Conservation (phyloP, 2,329 filamentous ascomycete species). For the Lecanicillium sp. region DNA sequence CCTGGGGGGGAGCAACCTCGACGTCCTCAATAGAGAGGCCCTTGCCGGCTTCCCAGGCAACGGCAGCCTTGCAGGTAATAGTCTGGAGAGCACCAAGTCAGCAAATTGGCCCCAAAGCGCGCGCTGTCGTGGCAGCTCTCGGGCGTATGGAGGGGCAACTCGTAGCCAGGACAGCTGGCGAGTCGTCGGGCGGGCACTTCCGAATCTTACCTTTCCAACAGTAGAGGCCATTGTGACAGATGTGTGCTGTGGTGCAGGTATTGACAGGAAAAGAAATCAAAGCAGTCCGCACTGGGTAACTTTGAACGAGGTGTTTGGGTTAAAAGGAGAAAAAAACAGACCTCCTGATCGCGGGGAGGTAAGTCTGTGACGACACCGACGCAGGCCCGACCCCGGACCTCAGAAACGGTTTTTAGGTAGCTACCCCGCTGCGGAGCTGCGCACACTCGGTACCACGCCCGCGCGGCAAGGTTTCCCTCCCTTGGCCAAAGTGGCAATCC, state of each 20-base stretch:
- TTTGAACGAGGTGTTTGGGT: too few relatives aligned
- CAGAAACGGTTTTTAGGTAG: not conserved
- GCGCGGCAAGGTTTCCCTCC: too few relatives aligned
- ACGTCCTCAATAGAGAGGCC: constrained; percentile 84
- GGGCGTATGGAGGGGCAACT: constrained; percentile 14
- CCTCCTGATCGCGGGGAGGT: not conserved
- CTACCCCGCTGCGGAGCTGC: constrained; percentile 8
- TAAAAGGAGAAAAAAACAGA: constrained; percentile 1
- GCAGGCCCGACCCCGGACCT: constrained; percentile 5
- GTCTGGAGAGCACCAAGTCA: constrained; percentile 46
- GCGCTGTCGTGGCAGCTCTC: constrained; percentile 4
- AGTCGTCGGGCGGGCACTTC: not conserved
- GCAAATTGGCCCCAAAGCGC: not conserved
- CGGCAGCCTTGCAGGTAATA: constrained; percentile 94
- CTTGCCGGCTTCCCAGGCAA: constrained; percentile 95
- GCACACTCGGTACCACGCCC: not conserved
- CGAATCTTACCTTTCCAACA: constrained; percentile 39
- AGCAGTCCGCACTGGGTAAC: too few relatives aligned
- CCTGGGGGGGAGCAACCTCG: constrained; percentile 81
- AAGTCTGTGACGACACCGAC: constrained; percentile 6
- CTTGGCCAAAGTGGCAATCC: not conserved
- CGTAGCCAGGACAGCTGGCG: too few relatives aligned
- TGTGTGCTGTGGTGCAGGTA: not conserved
- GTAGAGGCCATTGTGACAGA: constrained; percentile 38
- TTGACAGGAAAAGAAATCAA: too few relatives aligned